These are phyloP conservation scores for Calvatia gigantea DNA, from an alignment of 768 basidiomycete genomes.

Conservation along the genomic window DNA sequence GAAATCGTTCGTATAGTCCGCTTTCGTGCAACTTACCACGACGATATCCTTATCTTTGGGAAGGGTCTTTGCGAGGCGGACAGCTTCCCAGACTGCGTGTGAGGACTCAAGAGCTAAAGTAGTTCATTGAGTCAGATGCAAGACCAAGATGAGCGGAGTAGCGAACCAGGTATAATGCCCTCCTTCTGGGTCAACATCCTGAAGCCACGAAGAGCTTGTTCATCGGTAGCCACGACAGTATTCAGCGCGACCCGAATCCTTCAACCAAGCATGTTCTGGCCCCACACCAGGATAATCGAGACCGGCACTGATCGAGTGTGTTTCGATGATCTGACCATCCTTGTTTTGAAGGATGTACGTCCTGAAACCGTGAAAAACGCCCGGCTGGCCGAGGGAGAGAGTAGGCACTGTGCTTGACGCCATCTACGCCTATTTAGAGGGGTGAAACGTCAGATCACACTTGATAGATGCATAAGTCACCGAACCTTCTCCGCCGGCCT, in stretches of 20 bases:
- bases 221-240: constrained; percentile 93
- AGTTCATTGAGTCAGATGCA: constrained; percentile 3
- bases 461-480: constrained; percentile 1
- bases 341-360: constrained; percentile 91
- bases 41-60: constrained; percentile 86
- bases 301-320: constrained; percentile 95
- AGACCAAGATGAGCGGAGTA: not conserved
- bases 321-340: constrained; percentile 93
- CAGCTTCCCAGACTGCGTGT: constrained; percentile 93
- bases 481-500: constrained; percentile 94
- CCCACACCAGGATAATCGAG: constrained; percentile 97
- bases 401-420: constrained; percentile 91
- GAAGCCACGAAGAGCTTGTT: constrained; percentile 91
- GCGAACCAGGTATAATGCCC: constrained; percentile 92
- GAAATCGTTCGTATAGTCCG: not conserved
- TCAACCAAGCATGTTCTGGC: constrained; percentile 97
- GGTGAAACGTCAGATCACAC: not conserved
- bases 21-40: constrained; percentile 56
- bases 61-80: constrained; percentile 79
- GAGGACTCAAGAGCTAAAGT: constrained; percentile 83
- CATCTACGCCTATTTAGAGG: constrained; percentile 62
- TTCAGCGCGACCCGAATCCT: constrained; percentile 90
- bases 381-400: constrained; percentile 84
- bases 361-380: constrained; percentile 93
- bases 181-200: constrained; percentile 87